Conservation (phyloP, 345 rosid species). For the Eutrema heterophyllum region DNA sequence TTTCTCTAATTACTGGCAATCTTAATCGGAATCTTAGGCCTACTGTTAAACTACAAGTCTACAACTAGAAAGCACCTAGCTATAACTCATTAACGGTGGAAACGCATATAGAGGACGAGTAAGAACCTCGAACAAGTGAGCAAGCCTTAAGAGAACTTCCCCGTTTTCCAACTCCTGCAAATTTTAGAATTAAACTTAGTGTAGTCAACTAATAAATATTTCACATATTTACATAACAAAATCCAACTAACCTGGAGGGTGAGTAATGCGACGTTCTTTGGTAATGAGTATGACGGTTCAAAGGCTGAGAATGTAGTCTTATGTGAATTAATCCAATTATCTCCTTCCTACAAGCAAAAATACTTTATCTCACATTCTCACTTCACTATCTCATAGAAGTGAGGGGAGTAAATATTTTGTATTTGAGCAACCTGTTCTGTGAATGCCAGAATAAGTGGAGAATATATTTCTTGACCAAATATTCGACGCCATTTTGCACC, state of each 20-base stretch:
- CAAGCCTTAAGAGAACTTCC: constrained; percentile 75
- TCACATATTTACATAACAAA: not conserved
- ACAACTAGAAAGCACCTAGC: not conserved
- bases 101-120: constrained; percentile 15
- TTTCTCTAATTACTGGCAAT: not conserved
- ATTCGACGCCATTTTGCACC: constrained; percentile 95
- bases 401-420: not conserved
- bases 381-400: not conserved
- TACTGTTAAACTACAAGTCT: not conserved
- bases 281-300: constrained; percentile 69
- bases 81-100: not conserved
- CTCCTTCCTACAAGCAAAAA: constrained; percentile 54
- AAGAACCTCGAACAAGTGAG: constrained; percentile 82
- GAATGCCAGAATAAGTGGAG: constrained; percentile 86
- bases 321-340: constrained; percentile 50
- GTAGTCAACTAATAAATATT: not conserved
- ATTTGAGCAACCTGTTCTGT: constrained; percentile 61
- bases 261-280: constrained; percentile 66
- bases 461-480: constrained; percentile 80
- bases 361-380: not conserved
- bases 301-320: constrained; percentile 55
- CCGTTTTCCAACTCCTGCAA: constrained; percentile 77
- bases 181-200: not conserved
- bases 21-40: not conserved
- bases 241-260: constrained; percentile 68